A percentile compares a stretch with the other conserved stretches of the same genome.
Conservation (phyloP, 1,284 basidiomycete species). For the Leccinum cinnamomeum region DNA sequence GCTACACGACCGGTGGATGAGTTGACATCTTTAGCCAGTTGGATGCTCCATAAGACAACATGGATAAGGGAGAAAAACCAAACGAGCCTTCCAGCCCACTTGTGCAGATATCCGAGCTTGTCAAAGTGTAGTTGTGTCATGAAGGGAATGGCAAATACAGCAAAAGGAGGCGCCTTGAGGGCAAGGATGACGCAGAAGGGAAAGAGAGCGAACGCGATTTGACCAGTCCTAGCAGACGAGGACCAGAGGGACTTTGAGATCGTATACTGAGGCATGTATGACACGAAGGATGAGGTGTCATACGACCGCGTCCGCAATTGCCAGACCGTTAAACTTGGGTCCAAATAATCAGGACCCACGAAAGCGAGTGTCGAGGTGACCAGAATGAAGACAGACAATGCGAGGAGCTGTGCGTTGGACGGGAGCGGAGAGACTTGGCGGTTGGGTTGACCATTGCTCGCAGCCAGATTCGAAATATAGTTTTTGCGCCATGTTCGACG, state of each 20-base stretch:
- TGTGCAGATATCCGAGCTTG: slow-evolving; percentile 73
- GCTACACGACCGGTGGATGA: slow-evolving; percentile 51
- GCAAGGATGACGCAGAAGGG: slow-evolving; percentile 78
- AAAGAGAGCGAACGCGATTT: slow-evolving; percentile 77
- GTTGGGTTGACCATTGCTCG: slow-evolving; percentile 33
- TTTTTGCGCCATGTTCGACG: slow-evolving; percentile 47
- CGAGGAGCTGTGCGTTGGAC: slow-evolving; percentile 60
- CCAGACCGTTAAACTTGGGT: slow-evolving; percentile 53
- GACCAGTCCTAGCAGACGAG: slow-evolving; percentile 67
- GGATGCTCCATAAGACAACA: slow-evolving; percentile 70
- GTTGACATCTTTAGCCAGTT: slow-evolving; percentile 58
- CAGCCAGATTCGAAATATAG: slow-evolving; percentile 13
- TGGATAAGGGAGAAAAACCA: slow-evolving; percentile 73
- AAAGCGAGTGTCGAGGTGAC: slow-evolving; percentile 50
- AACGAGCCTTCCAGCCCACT: slow-evolving; percentile 71
- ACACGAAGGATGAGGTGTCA: slow-evolving; percentile 32
- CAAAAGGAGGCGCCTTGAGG: slow-evolving; percentile 81
- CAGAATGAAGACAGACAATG: slow-evolving; percentile 44
- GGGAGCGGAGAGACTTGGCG: slow-evolving; percentile 54
- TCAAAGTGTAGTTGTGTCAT: slow-evolving; percentile 75
- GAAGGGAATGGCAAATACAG: slow-evolving; percentile 71
- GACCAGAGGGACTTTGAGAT: slow-evolving; percentile 81
- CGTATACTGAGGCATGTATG: slow-evolving; percentile 53
- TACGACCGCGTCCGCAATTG: slow-evolving; percentile 32
- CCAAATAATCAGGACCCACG: slow-evolving; percentile 75